These are phyloP conservation scores for Rhodofomes roseus DNA, from an alignment of 1,284 basidiomycete genomes.

Conservation along the genomic window DNA sequence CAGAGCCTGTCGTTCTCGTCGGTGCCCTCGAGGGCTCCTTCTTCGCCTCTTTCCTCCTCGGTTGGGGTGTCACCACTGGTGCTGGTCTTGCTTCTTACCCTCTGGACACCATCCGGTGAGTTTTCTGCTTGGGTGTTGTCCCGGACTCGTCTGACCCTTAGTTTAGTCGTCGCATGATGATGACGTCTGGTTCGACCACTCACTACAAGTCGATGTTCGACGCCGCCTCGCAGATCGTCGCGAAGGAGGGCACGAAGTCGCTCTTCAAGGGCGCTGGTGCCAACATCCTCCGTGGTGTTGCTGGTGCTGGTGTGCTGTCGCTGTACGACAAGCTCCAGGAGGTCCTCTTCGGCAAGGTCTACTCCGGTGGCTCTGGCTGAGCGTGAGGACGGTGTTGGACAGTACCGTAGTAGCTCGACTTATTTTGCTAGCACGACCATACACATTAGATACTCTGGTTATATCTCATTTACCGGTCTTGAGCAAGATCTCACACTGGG, in stretches of 20 bases:
- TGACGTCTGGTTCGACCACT: conserved; percentile 81
- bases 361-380: conserved; percentile 72
- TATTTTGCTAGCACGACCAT: conserved; percentile 29
- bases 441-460: conserved; percentile 32
- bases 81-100: conserved; percentile 95
- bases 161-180: conserved; percentile 91
- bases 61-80: conserved; percentile 94
- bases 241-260: conserved; percentile 88
- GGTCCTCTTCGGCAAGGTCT: conserved; percentile 93
- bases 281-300: conserved; percentile 98
- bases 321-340: conserved; percentile 93
- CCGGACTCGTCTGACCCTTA: conserved; percentile 12
- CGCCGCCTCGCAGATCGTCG: conserved; percentile 78
- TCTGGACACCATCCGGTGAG: conserved; percentile 86
- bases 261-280: conserved; percentile 97
- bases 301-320: conserved; percentile 95
- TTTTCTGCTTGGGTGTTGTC: conserved; percentile 13
- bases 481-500: not conserved
- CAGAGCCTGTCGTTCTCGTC: conserved; percentile 89
- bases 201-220: conserved; percentile 95
- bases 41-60: conserved; percentile 87
- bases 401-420: conserved; percentile 30
- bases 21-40: conserved; percentile 88
- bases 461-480: conserved; percentile 27
- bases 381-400: conserved; percentile 20